Conservation (phyloP, 1,139 yeast species). For the Geotrichum cucujoidarum region DNA sequence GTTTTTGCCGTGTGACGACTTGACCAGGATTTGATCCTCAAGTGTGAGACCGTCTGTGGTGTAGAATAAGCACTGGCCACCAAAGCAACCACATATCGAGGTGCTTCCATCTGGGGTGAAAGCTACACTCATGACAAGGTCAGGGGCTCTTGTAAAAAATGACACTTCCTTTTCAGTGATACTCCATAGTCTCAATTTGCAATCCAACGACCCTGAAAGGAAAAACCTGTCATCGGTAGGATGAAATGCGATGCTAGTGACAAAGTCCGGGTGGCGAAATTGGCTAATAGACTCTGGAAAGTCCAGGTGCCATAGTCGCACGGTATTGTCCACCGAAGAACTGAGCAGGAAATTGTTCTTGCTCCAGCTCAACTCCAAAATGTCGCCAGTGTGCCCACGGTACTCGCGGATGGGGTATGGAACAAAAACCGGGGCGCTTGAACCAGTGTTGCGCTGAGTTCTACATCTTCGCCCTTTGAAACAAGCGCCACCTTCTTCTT, state of each 20-base stretch:
- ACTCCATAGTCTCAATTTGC: slow-evolving; percentile 75
- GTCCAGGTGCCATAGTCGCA: slow-evolving; percentile 78
- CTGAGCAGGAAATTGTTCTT: slow-evolving; percentile 75
- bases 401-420: slow-evolving; percentile 59
- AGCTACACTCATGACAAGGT: slow-evolving; percentile 61
- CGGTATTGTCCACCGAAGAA: slow-evolving; percentile 84
- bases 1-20: slow-evolving; percentile 38
- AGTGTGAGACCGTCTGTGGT: slow-evolving; percentile 62
- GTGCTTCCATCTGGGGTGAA: slow-evolving; percentile 66
- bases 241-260: slow-evolving; percentile 76
- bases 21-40: slow-evolving; percentile 52
- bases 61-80: slow-evolving; percentile 61
- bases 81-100: slow-evolving; percentile 74
- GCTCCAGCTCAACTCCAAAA: slow-evolving; percentile 80
- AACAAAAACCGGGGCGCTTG: slow-evolving; percentile 75
- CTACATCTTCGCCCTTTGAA: slow-evolving; percentile 6
- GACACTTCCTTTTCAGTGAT: slow-evolving; percentile 67
- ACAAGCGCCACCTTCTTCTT: slow-evolving; percentile 19
- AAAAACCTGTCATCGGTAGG: slow-evolving; percentile 87
- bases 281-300: slow-evolving; percentile 57
- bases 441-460: slow-evolving; percentile 17
- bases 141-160: slow-evolving; percentile 41
- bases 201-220: slow-evolving; percentile 77
- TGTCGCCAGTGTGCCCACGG: slow-evolving; percentile 63
- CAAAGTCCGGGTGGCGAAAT: slow-evolving; percentile 74